Conservation (phyloP, 805 yeast genomes). For the Jamesozyma gamospora region DNA sequence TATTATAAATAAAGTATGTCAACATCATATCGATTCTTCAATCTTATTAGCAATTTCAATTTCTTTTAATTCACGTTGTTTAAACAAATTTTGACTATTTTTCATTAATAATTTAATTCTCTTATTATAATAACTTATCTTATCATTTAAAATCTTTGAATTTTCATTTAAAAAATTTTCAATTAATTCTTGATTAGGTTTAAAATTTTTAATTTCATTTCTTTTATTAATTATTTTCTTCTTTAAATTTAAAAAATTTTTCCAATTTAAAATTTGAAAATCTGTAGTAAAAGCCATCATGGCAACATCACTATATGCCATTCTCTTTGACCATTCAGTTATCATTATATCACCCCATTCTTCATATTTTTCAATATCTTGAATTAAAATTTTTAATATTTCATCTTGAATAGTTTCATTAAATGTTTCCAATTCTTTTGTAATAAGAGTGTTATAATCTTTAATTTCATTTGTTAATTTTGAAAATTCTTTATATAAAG, state of each 20-base stretch:
- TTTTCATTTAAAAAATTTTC: constrained; percentile 28
- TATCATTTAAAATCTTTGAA: constrained; percentile 34
- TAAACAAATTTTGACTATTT: too few relatives aligned
- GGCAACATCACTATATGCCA: constrained; percentile 34
- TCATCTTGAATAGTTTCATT: constrained; percentile 25
- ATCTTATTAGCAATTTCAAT: too few relatives aligned
- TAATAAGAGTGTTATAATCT: background rate
- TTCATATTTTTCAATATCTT: constrained; percentile 56
- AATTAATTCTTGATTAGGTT: background rate
- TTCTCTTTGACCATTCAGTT: constrained; percentile 51
- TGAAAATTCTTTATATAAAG: constrained; percentile 17
- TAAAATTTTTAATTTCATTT: constrained; percentile 36
- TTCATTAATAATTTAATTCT: too few relatives aligned
- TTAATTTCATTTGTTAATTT: background rate
- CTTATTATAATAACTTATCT: too few relatives aligned
- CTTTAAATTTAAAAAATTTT: constrained; percentile 47
- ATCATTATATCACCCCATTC: constrained; percentile 63
- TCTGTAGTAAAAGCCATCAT: constrained; percentile 10
- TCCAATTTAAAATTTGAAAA: constrained; percentile 42
- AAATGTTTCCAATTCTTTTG: background rate
- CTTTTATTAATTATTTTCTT: constrained; percentile 44
- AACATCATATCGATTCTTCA: too few relatives aligned
- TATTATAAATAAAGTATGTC: too few relatives aligned
- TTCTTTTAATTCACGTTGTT: too few relatives aligned
- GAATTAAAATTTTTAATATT: constrained; percentile 31